phyloP scores from a whole-genome alignment of 2,329 filamentous ascomycete genomes.

The Hirsutella rhossiliensis region DNA sequence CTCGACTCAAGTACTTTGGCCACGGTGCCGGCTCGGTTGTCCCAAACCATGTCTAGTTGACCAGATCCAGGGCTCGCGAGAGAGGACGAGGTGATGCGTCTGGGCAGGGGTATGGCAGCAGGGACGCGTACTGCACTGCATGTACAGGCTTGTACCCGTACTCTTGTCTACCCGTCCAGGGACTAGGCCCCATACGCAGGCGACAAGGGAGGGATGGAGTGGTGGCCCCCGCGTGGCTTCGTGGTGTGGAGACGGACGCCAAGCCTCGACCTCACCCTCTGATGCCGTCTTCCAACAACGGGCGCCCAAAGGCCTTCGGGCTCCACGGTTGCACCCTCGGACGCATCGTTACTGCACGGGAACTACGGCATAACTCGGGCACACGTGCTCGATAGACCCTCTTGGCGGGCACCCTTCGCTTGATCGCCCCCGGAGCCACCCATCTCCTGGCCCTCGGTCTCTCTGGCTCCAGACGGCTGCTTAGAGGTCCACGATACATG shows the following conservation, averaged over 20 bases:
- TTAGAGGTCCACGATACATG: too few species aligned
- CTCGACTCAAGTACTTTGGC: too few species aligned
- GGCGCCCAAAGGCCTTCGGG: background rate
- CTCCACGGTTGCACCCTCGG: conserved; percentile 7
- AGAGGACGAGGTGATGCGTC: too few species aligned
- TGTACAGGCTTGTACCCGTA: too few species aligned
- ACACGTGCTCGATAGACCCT: background rate
- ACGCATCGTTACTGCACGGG: conserved; percentile 5
- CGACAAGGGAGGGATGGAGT: background rate
- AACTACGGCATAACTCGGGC: conserved; percentile 7
- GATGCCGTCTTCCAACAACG: conserved; percentile 1
- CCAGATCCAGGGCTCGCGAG: too few species aligned
- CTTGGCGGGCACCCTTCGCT: conserved; percentile 2
- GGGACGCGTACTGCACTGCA: too few species aligned
- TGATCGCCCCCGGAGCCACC: conserved; percentile 3
- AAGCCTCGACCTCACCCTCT: conserved; percentile 4
- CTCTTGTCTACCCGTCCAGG: too few species aligned
- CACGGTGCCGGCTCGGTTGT: too few species aligned
- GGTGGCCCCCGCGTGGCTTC: background rate
- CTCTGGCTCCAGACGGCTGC: conserved; percentile 1
- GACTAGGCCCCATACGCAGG: too few species aligned
- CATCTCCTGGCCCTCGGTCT: background rate
- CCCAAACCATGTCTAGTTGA: too few species aligned
- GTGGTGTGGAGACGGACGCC: conserved; percentile 3
- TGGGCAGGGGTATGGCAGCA: too few species aligned